These are phyloP conservation scores for Meredithiella fracta DNA, from an alignment of 2,329 filamentous ascomycete species.

Conservation along the genomic window DNA sequence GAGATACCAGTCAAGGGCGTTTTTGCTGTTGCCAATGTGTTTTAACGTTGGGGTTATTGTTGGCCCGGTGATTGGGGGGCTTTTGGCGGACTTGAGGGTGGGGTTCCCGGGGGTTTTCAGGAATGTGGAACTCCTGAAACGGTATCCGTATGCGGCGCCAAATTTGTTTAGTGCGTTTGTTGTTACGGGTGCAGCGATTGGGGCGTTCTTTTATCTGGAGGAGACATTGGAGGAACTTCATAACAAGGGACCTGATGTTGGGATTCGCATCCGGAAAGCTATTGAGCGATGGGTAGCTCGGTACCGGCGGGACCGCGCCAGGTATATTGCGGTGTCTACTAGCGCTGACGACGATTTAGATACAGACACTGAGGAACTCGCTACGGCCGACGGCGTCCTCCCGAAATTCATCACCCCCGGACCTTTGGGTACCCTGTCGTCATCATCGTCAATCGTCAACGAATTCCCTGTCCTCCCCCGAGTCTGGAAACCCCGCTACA, in stretches of 20 bases:
- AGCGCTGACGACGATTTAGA: not conserved
- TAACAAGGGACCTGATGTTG: constrained; percentile 25
- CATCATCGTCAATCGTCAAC: constrained; percentile 11
- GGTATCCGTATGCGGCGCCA: constrained; percentile 37
- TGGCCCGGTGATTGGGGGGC: constrained; percentile 54
- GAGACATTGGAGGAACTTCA: constrained; percentile 35
- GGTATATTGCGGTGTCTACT: not conserved
- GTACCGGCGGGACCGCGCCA: not conserved
- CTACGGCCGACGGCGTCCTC: too few species aligned
- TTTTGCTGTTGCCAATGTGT: constrained; percentile 61
- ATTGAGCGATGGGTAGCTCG: not conserved
- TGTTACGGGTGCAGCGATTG: constrained; percentile 25
- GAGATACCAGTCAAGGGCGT: constrained; percentile 52
- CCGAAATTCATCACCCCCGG: not conserved
- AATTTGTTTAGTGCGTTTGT: constrained; percentile 37
- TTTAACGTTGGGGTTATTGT: constrained; percentile 60
- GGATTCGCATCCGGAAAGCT: constrained; percentile 20
- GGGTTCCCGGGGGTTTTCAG: constrained; percentile 43
- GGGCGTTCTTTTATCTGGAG: constrained; percentile 34
- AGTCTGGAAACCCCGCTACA: constrained; percentile 23
- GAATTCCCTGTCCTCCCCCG: not conserved
- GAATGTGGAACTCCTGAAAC: constrained; percentile 27
- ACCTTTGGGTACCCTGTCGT: not conserved
- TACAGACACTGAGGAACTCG: not conserved
- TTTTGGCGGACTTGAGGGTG: constrained; percentile 47